Base-by-base conservation (phyloP, 208 protist species). In the Naegleria gruberi region DNA sequence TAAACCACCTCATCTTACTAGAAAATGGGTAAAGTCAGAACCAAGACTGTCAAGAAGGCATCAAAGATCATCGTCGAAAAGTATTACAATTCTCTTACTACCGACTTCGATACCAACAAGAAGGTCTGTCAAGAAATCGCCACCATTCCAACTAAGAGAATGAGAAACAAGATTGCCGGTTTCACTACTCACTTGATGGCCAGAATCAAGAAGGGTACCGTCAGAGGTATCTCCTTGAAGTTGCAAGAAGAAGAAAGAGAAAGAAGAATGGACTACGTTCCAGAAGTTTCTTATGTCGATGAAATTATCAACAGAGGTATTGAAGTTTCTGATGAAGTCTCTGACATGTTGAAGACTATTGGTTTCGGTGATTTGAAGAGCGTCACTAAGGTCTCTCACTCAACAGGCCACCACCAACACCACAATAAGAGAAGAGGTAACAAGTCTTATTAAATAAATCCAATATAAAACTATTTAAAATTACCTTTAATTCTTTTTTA, bases 171-270 rank as follows among this genome's bases (percentile, higher is more conserved):
- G 96, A 99, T 99, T 91, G 97, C 98, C 91, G 98, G 98, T 88
- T 99, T 99, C 96, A 93, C 97, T 43, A 99, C 98, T 73, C 98
- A 99, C 94, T 96, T 99, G 92, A 99, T 99, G 98, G 98, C 97
- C 94, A 95, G 98, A 91, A 98, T 99, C 77, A 93, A 96, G 84
- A 96, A 98, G 89, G 98, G 98, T 87, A 98, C 98, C 87, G 99
- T 99, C 73, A 97, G 97, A 91, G 99, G 99, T 91, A 99, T 99
- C 93, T 99, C 99, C 87, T 98, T 99, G 93, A 99, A 99, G 95
- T 97, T 99, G 17, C 99, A 99, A 96, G 99, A 99, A 96, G 99
- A 99, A 95, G 99, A 99, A 97, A 98, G 99, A 93, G 99, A 99
- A 96, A 95, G 98, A 92, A 95, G 98, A 93, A 99, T 99, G 95